Percentiles rank a stretch among this genome's conserved stretches.
Evolutionary conservation across 345 rosid genomes (phyloP).

Genomic region (Anacardium occidentale): DNA sequence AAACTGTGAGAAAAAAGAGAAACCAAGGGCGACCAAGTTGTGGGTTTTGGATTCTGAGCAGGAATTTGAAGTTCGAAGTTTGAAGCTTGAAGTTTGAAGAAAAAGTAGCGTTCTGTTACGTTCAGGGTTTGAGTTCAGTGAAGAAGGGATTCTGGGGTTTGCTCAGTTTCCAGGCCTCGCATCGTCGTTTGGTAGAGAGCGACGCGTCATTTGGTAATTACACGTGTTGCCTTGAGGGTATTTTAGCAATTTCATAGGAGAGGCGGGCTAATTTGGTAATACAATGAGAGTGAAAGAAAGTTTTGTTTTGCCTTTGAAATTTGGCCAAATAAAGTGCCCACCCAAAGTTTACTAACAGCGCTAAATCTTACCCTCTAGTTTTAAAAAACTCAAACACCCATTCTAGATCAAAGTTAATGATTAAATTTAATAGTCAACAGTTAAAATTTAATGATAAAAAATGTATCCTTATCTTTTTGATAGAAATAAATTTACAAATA

Average conservation of each 20-base stretch:
- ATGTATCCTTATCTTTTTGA: no score
- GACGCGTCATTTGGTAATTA: conserved; percentile 10
- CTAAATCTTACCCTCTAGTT: no score
- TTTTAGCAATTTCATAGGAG: background rate
- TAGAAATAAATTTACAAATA: no score
- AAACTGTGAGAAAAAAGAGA: background rate
- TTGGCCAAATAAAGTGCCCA: no score
- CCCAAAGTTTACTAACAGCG: no score
- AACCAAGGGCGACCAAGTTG: background rate
- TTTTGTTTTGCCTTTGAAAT: background rate
- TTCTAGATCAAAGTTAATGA: no score
- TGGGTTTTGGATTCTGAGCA: conserved; percentile 11
- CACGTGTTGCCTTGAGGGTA: conserved; percentile 6
- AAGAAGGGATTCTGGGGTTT: background rate
- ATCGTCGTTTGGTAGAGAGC: background rate
- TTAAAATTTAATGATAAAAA: no score
- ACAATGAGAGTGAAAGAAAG: conserved; percentile 13
- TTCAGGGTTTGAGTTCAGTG: background rate
- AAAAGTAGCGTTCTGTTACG: background rate
- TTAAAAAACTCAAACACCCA: no score
- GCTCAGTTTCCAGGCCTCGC: conserved; percentile 9
- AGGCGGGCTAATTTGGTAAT: background rate
- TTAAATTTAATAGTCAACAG: no score
- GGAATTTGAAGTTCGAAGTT: background rate
- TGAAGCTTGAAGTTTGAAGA: background rate